phyloP scores from a whole-genome alignment of 768 basidiomycete species.

The Ramaria sp. region DNA sequence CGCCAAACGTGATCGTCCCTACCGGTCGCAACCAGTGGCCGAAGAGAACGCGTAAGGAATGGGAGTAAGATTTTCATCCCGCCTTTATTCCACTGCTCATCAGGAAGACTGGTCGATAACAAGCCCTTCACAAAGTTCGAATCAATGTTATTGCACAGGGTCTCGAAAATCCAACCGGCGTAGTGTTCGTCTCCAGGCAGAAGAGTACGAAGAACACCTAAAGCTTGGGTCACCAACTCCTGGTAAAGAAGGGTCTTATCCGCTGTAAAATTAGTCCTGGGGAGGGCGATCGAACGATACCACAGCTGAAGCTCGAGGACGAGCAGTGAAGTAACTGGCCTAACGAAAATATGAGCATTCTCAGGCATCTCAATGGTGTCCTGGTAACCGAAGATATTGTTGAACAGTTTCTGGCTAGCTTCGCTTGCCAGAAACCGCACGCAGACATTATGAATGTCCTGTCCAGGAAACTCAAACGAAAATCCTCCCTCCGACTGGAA shows the following conservation, averaged over 20 bases:
- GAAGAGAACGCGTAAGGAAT: constrained; percentile 43
- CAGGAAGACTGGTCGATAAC: constrained; percentile 26
- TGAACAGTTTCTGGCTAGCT: not conserved
- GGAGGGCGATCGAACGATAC: constrained; percentile 24
- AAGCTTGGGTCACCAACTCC: constrained; percentile 59
- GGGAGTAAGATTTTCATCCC: constrained; percentile 44
- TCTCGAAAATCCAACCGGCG: constrained; percentile 33
- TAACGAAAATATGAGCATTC: constrained; percentile 28
- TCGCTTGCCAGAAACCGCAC: not conserved
- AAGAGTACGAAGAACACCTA: constrained; percentile 42
- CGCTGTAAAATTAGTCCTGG: not conserved
- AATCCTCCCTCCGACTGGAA: not conserved
- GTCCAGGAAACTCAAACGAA: not conserved
- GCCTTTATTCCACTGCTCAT: constrained; percentile 38
- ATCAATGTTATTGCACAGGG: constrained; percentile 1
- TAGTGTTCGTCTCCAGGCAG: constrained; percentile 69
- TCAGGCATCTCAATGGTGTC: constrained; percentile 12
- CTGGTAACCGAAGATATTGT: not conserved
- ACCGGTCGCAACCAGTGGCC: constrained; percentile 19
- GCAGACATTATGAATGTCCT: not conserved
- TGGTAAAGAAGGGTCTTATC: constrained; percentile 35
- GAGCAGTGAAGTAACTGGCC: constrained; percentile 48
- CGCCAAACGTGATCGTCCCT: constrained; percentile 1
- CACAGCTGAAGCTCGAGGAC: constrained; percentile 48
- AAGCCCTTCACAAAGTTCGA: constrained; percentile 32